Base-by-base conservation (phyloP, 768 basidiomycete species). In the Tylopilus subfusipes region DNA sequence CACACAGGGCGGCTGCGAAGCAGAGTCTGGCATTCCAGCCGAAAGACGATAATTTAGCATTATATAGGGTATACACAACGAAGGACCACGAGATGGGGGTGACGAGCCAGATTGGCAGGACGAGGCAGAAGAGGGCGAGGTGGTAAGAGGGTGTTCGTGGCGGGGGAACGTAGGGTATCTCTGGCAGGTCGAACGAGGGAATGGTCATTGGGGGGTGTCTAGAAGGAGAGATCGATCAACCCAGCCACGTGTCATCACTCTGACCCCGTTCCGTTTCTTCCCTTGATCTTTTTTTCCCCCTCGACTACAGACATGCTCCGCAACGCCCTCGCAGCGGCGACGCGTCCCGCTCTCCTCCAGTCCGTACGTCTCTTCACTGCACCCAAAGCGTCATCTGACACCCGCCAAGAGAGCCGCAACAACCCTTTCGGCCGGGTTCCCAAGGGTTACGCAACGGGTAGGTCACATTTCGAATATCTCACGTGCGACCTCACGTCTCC, bases 361-460 rank as follows among this genome's bases (percentile, higher is more conserved):
- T 74, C 81, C 10, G 87, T 88, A 58, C 27, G 84, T 72, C 58
- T 54, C 40, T 40, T n/a, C 53, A 29, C 38, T 31, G 14, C 42
- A 40, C 39, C 21, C 19, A 45, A 24, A 14, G 3, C 16, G 3
- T 12, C 18, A 12, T 16, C 58, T 57, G 22, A 63, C 53, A 54
- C 39, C 22, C 38, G 51, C 50, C 24, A 68, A 88, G 86, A 79
- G 88, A 68, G 68, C 81, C 48, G 90, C 87, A 33, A 89, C 89
- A 24, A 88, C 88, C 29, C 79, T 90, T 58, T 82, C 90, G 39
- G 85, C 88, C 55, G 86, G 85, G 30, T 90, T 88, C 73, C 86
- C 90, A 58, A 84, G 79, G 70, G 82, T 89, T 55, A 78, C 85
- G 10, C 79, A 85, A 62, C 79, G 85, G 66, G 90, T 90, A 68